Evolutionary conservation across 2,329 filamentous ascomycete species (phyloP), one percentile per base, ranked within the genome.

Genomic region (Diplodia sapinea): DNA sequence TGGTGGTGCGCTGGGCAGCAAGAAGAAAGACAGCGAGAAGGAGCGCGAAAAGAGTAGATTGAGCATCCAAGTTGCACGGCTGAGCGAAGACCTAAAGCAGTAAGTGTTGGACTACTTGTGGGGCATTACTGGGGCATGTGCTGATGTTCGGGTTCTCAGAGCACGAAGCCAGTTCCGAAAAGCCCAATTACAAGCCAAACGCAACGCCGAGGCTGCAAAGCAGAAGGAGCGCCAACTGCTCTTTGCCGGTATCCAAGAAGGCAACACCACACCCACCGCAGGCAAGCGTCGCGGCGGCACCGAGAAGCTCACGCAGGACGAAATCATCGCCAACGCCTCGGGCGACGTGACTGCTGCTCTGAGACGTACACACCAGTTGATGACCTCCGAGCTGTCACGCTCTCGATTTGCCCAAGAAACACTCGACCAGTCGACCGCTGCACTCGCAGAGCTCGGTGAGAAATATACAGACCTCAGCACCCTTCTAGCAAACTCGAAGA

Each of bases 341-440:
- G 88, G 86, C 71, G 92, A 96, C 81, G 91, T 98, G 65, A 98
- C 94, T 3, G 84, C 88, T 59, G 91, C 93, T 1, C 85, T 99
- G 64, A 87, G 93, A 69, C 86, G 93, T 69, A 96, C 94, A 6
- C 94, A 98, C 79, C 88, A 91, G 70, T 86, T 96, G 74, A 94
- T 98, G 82, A 88, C 92, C 70, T 85, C 88, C 4, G 94, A 97
- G 82, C 87, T 99, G 8, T 88, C 90, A 56, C 89, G 93, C 69
- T 96, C 92, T 71, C 89, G 92, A 73, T 98, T 96, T 76, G 94
- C 94, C 20, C 90, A 95, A 73, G 90, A 96, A 78, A 96, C 93
- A 1, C 85, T 99, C 68, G 89, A 90, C 69, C 89, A 95, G 81
- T 94, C 91, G 1, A 94, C 92, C 7, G 89, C 88, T 11, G 93